A percentile compares a stretch with the other conserved stretches of the same genome.
These are phyloP conservation scores for Lecanicillium sp. DNA, from an alignment of 2,329 filamentous ascomycete species.

Conservation along the genomic window DNA sequence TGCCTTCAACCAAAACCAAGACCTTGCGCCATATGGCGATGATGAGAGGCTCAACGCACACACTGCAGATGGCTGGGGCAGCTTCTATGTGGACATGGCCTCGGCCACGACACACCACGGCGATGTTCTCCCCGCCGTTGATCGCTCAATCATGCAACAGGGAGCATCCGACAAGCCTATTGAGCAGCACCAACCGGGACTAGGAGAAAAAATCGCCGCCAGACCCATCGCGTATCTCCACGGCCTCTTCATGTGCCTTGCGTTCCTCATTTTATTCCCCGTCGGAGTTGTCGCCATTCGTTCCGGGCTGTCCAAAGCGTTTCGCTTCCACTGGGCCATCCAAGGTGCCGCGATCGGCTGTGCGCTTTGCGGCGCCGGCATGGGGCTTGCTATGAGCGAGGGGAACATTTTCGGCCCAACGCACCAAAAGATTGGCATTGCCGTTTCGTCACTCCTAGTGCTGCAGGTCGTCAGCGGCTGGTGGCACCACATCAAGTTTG, in stretches of 20 bases:
- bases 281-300: conserved; percentile 9
- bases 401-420: conserved; percentile 5
- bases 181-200: neutral
- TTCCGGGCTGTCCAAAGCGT: conserved; percentile 5
- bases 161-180: conserved; percentile 2
- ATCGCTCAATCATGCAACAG: neutral
- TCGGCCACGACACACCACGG: conserved; percentile 5
- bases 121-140: neutral
- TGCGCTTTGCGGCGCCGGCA: conserved; percentile 1
- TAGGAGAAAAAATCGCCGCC: neutral
- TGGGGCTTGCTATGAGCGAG: conserved; percentile 6
- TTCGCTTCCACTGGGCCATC: conserved; percentile 8
- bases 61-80: conserved; percentile 6
- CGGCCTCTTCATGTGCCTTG: conserved; percentile 6
- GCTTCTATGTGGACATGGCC: conserved; percentile 8
- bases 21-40: conserved; percentile 6
- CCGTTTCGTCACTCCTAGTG: conserved; percentile 1
- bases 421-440: conserved; percentile 6
- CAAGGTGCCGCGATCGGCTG: conserved; percentile 1
- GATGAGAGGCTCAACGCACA: conserved; percentile 7
- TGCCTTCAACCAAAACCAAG: conserved; percentile 6
- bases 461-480: conserved; percentile 4
- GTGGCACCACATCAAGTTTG: conserved; percentile 9
- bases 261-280: conserved; percentile 7
- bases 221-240: conserved; percentile 7